Evolutionary conservation across 2,329 filamentous ascomycete genomes (phyloP), one percentile per base, ranked within the genome.

Genomic region (Ophiostoma novo-ulmi): DNA sequence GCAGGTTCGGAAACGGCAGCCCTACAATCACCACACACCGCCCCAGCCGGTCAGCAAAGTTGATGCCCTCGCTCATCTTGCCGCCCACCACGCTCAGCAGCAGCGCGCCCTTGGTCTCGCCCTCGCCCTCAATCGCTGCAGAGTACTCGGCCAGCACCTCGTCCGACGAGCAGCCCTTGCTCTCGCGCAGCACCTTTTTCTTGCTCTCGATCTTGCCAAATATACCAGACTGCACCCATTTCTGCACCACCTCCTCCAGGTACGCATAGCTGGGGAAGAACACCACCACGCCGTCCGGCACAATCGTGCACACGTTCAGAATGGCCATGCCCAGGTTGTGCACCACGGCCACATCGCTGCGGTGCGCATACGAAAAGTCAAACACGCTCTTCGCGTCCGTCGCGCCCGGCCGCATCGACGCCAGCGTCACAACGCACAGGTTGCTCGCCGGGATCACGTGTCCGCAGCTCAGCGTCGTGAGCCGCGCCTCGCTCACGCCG

Each of bases 251-350:
- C 66, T 89, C 87, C 67, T 93, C 89, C 0, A 99, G 86, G 78
- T 97, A 98, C 11, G 91, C 87, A 78, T 99, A 98, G 79, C 93
- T 97, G 0, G 95, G 94, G 75, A 99, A 98, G 82, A 99, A 99
- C 0, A 94, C 89, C 0, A 99, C 93, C 0, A 97, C 87, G 1
- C 95, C 95, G 75, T 97, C 94, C 0, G 93, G 93, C 0, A 97
- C 91, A 5, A 88, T 82, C 7, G 85, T 84, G 75, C 91, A 91
- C 5, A 95, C 83, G 69, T 89, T 89, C 1, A 93, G 78, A 8
- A 99, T 82, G 0, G 91, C 86, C 38, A 87, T 79, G 0, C 94
- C 95, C 0, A 98, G 86, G 70, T 94, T 89, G 61, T 82, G 80
- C 69, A 96, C 88, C 84, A 91, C 93, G 1, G 80, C 81, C 35